Conservation (phyloP, 2,329 filamentous ascomycete species). For the Graphilbum ipis-grandicollis region DNA sequence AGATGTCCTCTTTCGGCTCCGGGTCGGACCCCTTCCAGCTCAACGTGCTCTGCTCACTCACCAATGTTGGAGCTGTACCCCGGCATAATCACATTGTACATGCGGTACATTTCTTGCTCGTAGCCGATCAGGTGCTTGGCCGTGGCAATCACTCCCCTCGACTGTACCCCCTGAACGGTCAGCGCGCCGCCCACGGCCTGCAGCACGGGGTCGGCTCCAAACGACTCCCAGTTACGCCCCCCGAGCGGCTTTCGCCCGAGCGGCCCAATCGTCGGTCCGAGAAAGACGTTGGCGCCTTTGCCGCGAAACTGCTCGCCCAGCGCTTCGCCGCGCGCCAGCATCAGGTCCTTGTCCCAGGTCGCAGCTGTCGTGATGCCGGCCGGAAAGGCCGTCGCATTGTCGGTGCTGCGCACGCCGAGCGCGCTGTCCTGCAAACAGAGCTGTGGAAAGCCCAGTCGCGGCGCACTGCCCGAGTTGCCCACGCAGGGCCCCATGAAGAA, state of each 20-base stretch:
- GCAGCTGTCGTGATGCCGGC: slow-evolving; percentile 55
- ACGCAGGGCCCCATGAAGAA: slow-evolving; percentile 31
- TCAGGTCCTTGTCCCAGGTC: slow-evolving; percentile 52
- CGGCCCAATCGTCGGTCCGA: slow-evolving; percentile 43
- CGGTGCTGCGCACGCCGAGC: slow-evolving; percentile 46
- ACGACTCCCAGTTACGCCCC: slow-evolving; percentile 44
- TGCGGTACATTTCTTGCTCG: too few relatives aligned
- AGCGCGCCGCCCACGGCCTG: slow-evolving; percentile 46
- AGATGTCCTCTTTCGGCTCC: too few relatives aligned
- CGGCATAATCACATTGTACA: too few relatives aligned
- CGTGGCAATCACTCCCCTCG: slow-evolving; percentile 23
- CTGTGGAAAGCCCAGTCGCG: slow-evolving; percentile 35
- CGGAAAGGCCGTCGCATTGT: slow-evolving; percentile 53
- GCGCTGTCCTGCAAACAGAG: slow-evolving; percentile 59
- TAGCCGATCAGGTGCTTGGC: slow-evolving; percentile 17
- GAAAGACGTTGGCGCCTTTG: slow-evolving; percentile 57
- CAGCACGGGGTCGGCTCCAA: slow-evolving; percentile 48
- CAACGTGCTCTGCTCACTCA: too few relatives aligned
- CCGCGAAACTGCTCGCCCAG: slow-evolving; percentile 56
- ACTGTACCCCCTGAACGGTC: slow-evolving; percentile 51
- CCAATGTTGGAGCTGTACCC: slow-evolving; percentile 11
- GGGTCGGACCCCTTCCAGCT: too few relatives aligned
- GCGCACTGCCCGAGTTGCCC: slow-evolving; percentile 26
- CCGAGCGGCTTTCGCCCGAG: slow-evolving; percentile 47
- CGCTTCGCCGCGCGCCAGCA: slow-evolving; percentile 47